Conservation (phyloP, 2,329 filamentous ascomycete species). For the Colletotrichum agaves region DNA sequence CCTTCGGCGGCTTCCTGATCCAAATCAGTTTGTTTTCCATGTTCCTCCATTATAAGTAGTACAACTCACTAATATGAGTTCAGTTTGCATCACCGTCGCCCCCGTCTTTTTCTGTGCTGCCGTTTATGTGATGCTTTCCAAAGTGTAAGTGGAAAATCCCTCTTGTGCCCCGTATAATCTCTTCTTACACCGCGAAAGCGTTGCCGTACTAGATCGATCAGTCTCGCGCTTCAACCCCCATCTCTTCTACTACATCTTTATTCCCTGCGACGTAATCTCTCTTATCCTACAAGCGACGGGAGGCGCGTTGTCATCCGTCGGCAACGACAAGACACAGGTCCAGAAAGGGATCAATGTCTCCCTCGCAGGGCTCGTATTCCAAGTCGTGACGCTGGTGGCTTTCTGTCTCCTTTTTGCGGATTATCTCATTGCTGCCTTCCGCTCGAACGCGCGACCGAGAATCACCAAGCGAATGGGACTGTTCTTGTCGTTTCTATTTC, state of each 20-base stretch:
- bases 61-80: neutral
- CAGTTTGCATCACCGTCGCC: slow-evolving; percentile 47
- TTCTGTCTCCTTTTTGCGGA: slow-evolving; percentile 55
- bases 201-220: slow-evolving; percentile 41
- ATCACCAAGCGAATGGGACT: slow-evolving; percentile 51
- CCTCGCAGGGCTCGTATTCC: slow-evolving; percentile 62
- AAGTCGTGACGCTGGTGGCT: slow-evolving; percentile 59
- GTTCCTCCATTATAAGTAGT: accelerated
- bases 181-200: slow-evolving; percentile 19
- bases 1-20: slow-evolving; percentile 68
- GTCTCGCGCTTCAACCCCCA: slow-evolving; percentile 45
- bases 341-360: slow-evolving; percentile 59
- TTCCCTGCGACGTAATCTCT: slow-evolving; percentile 62
- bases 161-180: too few species aligned
- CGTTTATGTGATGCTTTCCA: slow-evolving; percentile 43
- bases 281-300: slow-evolving; percentile 64
- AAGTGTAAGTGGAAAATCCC: slow-evolving; percentile 37
- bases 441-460: slow-evolving; percentile 43
- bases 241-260: slow-evolving; percentile 50
- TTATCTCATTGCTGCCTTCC: slow-evolving; percentile 49
- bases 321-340: slow-evolving; percentile 35
- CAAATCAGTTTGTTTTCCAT: slow-evolving; percentile 59
- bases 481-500: slow-evolving; percentile 60
- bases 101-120: slow-evolving; percentile 44
- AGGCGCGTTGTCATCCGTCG: slow-evolving; percentile 54